Conservation (phyloP, 192 early-diverging fungal genomes). For the Coemansia javaensis region DNA sequence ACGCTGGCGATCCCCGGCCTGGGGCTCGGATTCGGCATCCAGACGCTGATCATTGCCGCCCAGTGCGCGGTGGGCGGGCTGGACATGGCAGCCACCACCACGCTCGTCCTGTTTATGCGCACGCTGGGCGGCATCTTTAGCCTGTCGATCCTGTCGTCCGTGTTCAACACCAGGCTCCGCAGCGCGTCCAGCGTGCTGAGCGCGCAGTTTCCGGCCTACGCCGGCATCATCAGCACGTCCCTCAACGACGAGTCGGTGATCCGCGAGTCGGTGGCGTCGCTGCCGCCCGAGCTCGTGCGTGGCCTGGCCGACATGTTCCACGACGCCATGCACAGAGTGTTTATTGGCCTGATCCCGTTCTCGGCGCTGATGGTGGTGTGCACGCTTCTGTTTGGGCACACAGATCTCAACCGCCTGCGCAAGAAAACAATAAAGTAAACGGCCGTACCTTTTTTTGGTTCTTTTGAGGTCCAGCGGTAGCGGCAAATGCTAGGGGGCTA, state of each 20-base stretch:
- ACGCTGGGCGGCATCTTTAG: constrained; percentile 59
- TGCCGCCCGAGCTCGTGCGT: constrained; percentile 37
- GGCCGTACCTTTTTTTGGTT: no score
- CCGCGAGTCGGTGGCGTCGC: constrained; percentile 7
- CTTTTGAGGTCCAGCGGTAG: no score
- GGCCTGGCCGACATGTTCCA: constrained; percentile 55
- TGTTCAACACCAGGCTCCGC: constrained; percentile 58
- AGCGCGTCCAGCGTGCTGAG: constrained; percentile 12
- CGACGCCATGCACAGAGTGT: constrained; percentile 51
- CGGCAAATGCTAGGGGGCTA: no score
- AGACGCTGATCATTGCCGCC: constrained; percentile 64
- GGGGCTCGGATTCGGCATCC: constrained; percentile 75
- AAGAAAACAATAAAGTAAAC: constrained; percentile 45
- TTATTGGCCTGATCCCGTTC: constrained; percentile 54
- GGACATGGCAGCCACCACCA: constrained; percentile 66
- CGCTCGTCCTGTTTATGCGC: constrained; percentile 60
- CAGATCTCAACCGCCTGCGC: constrained; percentile 17
- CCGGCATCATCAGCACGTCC: constrained; percentile 43
- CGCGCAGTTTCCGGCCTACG: constrained; percentile 39
- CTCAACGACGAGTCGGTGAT: constrained; percentile 46
- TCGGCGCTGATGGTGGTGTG: constrained; percentile 44
- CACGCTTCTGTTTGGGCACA: constrained; percentile 35
- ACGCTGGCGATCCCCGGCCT: constrained; percentile 64
- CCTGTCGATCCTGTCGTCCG: constrained; percentile 56
- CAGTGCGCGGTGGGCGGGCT: constrained; percentile 60